These are phyloP conservation scores for Lachancea sp. DNA, from an alignment of 805 yeast genomes.

Conservation along the genomic window DNA sequence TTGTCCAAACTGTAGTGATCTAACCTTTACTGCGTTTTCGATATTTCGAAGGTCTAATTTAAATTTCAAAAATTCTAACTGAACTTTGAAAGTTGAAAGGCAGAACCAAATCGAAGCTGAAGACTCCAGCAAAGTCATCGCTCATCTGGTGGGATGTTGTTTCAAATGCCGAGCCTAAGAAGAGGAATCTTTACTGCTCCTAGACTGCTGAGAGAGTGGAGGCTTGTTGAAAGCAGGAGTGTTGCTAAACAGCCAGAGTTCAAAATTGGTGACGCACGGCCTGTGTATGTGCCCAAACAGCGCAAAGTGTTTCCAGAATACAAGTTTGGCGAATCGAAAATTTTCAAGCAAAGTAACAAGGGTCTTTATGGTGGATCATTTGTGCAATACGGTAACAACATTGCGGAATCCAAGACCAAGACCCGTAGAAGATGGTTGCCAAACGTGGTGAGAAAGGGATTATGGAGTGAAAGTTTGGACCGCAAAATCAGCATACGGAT, in stretches of 20 bases:
- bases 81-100: background rate
- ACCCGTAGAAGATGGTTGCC: constrained; percentile 77
- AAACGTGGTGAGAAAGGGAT: constrained; percentile 63
- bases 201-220: constrained; percentile 32
- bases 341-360: constrained; percentile 76
- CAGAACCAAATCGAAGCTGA: background rate
- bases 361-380: constrained; percentile 91
- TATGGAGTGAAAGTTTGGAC: constrained; percentile 80
- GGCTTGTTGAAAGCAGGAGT: constrained; percentile 43
- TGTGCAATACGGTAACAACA: constrained; percentile 65
- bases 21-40: background rate
- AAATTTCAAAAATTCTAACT: background rate
- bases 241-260: constrained; percentile 39
- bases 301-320: constrained; percentile 52
- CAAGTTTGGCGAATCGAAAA: constrained; percentile 70
- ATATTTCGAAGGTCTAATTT: background rate
- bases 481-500: constrained; percentile 52
- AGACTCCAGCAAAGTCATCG: background rate
- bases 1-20: background rate
- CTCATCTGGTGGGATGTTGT: constrained; percentile 1
- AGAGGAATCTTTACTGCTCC: constrained; percentile 20
- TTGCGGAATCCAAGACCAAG: constrained; percentile 70
- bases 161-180: constrained; percentile 6
- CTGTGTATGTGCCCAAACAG: constrained; percentile 40
- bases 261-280: constrained; percentile 49